A percentile compares a stretch with the other conserved stretches of the same genome.
These are phyloP conservation scores for Melampsora americana DNA, from an alignment of 1,284 basidiomycete species.

Conservation along the genomic window DNA sequence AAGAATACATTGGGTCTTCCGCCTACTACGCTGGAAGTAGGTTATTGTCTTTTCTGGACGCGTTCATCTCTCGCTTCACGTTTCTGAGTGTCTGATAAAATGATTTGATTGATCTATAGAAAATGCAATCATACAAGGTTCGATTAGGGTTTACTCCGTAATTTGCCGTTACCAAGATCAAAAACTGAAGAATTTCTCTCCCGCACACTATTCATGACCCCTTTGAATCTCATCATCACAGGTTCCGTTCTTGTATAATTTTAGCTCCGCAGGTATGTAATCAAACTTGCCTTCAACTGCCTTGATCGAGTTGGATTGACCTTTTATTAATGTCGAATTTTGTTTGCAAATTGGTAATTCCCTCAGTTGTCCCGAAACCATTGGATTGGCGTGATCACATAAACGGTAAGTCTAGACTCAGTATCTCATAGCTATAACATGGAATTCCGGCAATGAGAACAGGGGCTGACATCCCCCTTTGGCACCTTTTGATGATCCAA, in stretches of 20 bases:
- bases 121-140: conserved; percentile 42
- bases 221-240: not conserved
- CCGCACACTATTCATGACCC: not conserved
- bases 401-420: conserved; percentile 58
- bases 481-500: conserved; percentile 7
- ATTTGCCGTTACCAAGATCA: too few species aligned
- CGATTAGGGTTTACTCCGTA: not conserved
- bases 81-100: not conserved
- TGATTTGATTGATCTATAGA: not conserved
- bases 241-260: conserved; percentile 53
- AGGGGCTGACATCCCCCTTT: not conserved
- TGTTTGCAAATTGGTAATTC: conserved; percentile 25
- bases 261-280: conserved; percentile 47
- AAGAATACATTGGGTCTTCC: conserved; percentile 70
- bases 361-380: conserved; percentile 72
- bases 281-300: not conserved
- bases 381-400: conserved; percentile 95
- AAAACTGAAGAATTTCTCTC: too few species aligned
- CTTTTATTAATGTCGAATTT: not conserved
- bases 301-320: not conserved
- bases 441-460: not conserved
- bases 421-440: conserved; percentile 46
- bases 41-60: conserved; percentile 91
- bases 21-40: conserved; percentile 77
- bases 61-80: conserved; percentile 96